These are phyloP conservation scores for Mikania micrantha DNA, from an alignment of 129 eudicot genomes.

Conservation along the genomic window DNA sequence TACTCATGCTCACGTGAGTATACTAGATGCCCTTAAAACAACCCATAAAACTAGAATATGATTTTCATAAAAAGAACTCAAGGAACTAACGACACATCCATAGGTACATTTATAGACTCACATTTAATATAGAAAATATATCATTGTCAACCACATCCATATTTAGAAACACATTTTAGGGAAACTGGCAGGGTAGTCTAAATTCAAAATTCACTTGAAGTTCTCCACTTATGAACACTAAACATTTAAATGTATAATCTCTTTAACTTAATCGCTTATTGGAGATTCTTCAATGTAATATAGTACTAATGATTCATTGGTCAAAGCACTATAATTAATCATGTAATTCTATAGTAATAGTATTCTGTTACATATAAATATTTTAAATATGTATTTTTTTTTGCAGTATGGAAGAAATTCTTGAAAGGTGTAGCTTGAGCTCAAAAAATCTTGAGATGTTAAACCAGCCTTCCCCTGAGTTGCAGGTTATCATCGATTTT, in stretches of 20 bases:
- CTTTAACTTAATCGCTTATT: background rate
- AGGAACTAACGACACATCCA: background rate
- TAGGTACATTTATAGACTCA: background rate
- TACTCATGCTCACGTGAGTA: too few relatives aligned
- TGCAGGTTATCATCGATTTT: conserved; percentile 46
- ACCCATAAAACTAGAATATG: background rate
- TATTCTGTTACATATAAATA: background rate
- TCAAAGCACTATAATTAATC: background rate
- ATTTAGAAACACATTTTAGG: background rate
- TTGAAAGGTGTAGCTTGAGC: conserved; percentile 80
- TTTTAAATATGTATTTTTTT: background rate
- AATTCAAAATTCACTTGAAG: background rate
- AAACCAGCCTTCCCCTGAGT: conserved; percentile 81
- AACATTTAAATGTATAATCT: background rate
- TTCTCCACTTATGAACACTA: conserved; percentile 5
- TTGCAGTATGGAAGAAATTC: conserved; percentile 64
- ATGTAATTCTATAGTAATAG: background rate
- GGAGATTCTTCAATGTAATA: background rate
- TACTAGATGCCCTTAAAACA: background rate
- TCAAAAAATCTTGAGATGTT: conserved; percentile 66
- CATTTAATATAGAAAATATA: background rate
- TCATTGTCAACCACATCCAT: background rate
- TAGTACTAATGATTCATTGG: background rate
- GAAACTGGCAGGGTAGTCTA: background rate
- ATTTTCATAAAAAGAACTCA: background rate